These are phyloP conservation scores for Astraeus odoratus DNA, from an alignment of 768 basidiomycete species.

Conservation along the genomic window DNA sequence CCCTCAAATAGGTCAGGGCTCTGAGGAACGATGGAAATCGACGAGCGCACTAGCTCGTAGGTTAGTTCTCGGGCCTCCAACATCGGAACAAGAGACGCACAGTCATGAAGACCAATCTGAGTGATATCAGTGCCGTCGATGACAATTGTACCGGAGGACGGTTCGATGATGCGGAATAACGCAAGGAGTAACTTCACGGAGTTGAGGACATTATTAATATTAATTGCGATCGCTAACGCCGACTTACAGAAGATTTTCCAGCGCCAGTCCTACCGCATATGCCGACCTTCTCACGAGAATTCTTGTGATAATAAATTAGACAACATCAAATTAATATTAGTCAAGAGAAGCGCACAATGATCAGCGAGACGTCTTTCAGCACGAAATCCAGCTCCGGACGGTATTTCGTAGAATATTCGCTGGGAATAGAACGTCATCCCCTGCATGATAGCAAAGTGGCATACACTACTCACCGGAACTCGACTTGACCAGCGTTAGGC, in stretches of 20 bases:
- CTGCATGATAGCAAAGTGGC: neutral
- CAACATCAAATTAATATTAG: neutral
- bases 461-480: slow-evolving; percentile 52
- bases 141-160: slow-evolving; percentile 53
- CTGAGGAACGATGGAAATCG: slow-evolving; percentile 84
- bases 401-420: slow-evolving; percentile 72
- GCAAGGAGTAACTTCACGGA: slow-evolving; percentile 68
- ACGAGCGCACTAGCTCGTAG: slow-evolving; percentile 47
- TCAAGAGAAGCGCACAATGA: slow-evolving; percentile 40
- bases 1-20: slow-evolving; percentile 66
- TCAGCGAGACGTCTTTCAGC: slow-evolving; percentile 66
- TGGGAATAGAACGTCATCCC: slow-evolving; percentile 19
- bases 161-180: slow-evolving; percentile 73
- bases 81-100: slow-evolving; percentile 6
- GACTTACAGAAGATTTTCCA: slow-evolving; percentile 65
- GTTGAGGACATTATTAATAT: too few species aligned
- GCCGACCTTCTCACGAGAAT: slow-evolving; percentile 82
- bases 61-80: neutral
- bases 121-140: slow-evolving; percentile 77
- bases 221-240: neutral
- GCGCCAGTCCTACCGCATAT: slow-evolving; percentile 80
- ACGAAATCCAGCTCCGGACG: slow-evolving; percentile 75
- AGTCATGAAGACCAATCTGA: slow-evolving; percentile 65
- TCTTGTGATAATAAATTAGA: slow-evolving; percentile 32
- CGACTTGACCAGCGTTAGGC: slow-evolving; percentile 69